Evolutionary conservation across 768 basidiomycete species (phyloP).

Genomic region (Serpula lacrymans): DNA sequence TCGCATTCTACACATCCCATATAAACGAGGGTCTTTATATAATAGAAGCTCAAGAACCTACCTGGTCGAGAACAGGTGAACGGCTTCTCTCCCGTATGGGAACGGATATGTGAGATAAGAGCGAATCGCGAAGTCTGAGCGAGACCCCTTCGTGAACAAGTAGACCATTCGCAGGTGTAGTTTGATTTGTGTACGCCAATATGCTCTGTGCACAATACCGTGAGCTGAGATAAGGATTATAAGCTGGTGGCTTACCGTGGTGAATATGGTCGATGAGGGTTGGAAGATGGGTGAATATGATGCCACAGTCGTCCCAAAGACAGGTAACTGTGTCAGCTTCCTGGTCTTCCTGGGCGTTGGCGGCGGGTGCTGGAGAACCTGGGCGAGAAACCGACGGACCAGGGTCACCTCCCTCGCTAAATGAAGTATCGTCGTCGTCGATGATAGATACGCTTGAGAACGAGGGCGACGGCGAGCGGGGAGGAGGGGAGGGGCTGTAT

Average conservation of each 20-base stretch:
- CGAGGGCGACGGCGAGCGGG: slow-evolving; percentile 39
- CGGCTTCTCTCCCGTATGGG: slow-evolving; percentile 93
- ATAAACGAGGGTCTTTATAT: slow-evolving; percentile 1
- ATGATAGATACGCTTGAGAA: slow-evolving; percentile 32
- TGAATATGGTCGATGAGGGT: slow-evolving; percentile 83
- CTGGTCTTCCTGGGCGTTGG: slow-evolving; percentile 15
- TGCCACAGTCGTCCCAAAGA: slow-evolving; percentile 80
- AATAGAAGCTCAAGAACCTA: slow-evolving; percentile 29
- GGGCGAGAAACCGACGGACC: slow-evolving; percentile 10
- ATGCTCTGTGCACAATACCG: slow-evolving; percentile 48
- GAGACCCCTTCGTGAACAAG: slow-evolving; percentile 75
- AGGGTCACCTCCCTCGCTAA: slow-evolving; percentile 17
- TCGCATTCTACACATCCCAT: slow-evolving; percentile 60
- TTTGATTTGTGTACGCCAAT: slow-evolving; percentile 81
- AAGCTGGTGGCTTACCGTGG: slow-evolving; percentile 48
- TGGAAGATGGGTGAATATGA: slow-evolving; percentile 68
- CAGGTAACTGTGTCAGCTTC: slow-evolving; percentile 65
- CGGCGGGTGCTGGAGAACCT: slow-evolving; percentile 13
- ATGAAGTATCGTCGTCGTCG: slow-evolving; percentile 22
- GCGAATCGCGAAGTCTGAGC: slow-evolving; percentile 88
- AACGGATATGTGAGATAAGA: slow-evolving; percentile 85
- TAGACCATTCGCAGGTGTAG: slow-evolving; percentile 88
- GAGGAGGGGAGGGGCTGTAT: slow-evolving; percentile 36
- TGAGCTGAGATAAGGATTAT: background rate
- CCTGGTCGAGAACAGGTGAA: slow-evolving; percentile 82